These are phyloP conservation scores for Phialophora expanda DNA, from an alignment of 2,329 filamentous ascomycete species.

Conservation along the genomic window DNA sequence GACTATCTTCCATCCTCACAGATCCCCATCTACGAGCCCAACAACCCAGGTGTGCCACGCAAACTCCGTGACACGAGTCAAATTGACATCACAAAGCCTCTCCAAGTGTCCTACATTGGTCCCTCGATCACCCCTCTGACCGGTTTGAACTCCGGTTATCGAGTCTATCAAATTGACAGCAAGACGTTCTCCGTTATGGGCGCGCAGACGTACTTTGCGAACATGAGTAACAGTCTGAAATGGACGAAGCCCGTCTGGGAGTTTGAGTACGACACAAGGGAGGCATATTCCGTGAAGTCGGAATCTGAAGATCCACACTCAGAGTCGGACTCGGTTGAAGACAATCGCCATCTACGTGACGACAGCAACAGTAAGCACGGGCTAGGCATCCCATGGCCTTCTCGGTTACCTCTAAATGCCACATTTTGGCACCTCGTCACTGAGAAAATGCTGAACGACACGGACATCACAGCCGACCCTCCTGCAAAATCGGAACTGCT, in stretches of 20 bases:
- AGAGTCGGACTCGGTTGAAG: background rate
- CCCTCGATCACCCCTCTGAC: slow-evolving; percentile 42
- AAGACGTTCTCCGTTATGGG: slow-evolving; percentile 42
- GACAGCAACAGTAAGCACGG: slow-evolving; percentile 18
- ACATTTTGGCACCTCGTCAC: slow-evolving; percentile 43
- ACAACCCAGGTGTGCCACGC: background rate
- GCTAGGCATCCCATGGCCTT: slow-evolving; percentile 35
- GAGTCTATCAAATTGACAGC: slow-evolving; percentile 40
- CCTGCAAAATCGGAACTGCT: slow-evolving; percentile 29
- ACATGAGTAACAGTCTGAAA: slow-evolving; percentile 40
- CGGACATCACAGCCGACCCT: slow-evolving; percentile 5
- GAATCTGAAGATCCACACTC: background rate
- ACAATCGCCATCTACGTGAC: background rate
- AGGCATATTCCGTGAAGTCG: slow-evolving; percentile 30
- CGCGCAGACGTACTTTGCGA: slow-evolving; percentile 43
- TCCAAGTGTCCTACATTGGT: slow-evolving; percentile 40
- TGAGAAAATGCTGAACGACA: slow-evolving; percentile 39
- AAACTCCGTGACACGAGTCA: slow-evolving; percentile 37
- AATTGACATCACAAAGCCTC: slow-evolving; percentile 39
- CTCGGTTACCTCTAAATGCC: slow-evolving; percentile 39
- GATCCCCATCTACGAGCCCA: slow-evolving; percentile 8
- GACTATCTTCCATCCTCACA: slow-evolving; percentile 38
- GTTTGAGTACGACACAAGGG: slow-evolving; percentile 41
- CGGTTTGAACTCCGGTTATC: slow-evolving; percentile 42
- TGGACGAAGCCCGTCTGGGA: slow-evolving; percentile 43